phyloP scores from a whole-genome alignment of 2,329 filamentous ascomycete species.

The Pyricularia grisea region DNA sequence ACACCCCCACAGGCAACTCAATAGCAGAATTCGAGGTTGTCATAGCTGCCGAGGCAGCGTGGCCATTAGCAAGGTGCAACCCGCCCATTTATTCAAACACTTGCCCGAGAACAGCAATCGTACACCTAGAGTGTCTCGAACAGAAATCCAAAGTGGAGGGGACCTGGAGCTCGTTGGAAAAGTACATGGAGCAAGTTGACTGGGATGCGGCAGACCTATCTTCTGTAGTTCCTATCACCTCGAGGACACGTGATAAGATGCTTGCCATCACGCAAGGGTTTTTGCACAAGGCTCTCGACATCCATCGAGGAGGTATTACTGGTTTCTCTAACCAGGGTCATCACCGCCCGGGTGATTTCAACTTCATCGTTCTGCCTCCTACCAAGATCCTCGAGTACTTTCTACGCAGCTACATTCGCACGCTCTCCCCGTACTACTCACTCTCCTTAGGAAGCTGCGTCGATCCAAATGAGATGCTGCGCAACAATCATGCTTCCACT shows the following conservation, averaged over 20 bases:
- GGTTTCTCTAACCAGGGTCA: conserved; percentile 25
- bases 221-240: conserved; percentile 33
- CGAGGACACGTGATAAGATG: conserved; percentile 54
- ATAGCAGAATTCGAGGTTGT: conserved; percentile 37
- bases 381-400: conserved; percentile 59
- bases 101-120: conserved; percentile 39
- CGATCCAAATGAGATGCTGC: conserved; percentile 58
- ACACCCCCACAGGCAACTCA: conserved; percentile 16
- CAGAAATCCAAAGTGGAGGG: conserved; percentile 36
- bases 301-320: conserved; percentile 44
- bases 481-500: conserved; percentile 56
- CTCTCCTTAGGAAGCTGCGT: conserved; percentile 49
- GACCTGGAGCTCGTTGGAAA: conserved; percentile 35
- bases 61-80: conserved; percentile 43
- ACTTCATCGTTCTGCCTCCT: conserved; percentile 57
- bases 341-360: conserved; percentile 37
- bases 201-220: conserved; percentile 26
- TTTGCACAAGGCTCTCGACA: conserved; percentile 60
- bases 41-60: conserved; percentile 36
- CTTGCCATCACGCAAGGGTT: conserved; percentile 64
- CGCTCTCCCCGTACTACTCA: conserved; percentile 57
- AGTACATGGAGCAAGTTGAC: conserved; percentile 26
- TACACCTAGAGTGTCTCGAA: conserved; percentile 41
- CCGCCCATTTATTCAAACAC: conserved; percentile 31
- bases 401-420: conserved; percentile 55